Evolutionary conservation across 2,329 filamentous ascomycete species (phyloP), one percentile per base, ranked within the genome.

Genomic region (Fusarium drepaniforme): DNA sequence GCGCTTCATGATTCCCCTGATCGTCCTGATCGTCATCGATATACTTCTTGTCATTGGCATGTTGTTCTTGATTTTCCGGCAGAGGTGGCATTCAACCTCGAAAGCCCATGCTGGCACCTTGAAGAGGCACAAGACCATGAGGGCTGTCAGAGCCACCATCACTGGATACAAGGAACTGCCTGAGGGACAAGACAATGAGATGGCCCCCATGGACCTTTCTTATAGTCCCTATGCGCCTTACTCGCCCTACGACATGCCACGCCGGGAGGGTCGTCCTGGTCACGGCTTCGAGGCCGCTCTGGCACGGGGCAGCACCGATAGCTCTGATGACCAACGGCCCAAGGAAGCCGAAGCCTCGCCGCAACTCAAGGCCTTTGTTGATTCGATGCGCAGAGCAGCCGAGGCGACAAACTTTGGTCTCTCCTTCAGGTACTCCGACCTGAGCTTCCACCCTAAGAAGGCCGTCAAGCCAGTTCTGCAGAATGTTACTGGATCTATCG

Each of bases 401-500:
- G 86, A 88, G 38, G 87, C 85, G 2, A 83, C 84, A 8, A 84
- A 85, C 30, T 87, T 90, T 68, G 89, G 89, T 4, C 81, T 90
- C 21, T 87, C 85, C 4, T 90, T 90, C 75, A 84, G 85, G 25
- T 90, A 89, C 69, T 81, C 85, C 6, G 82, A 87, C 44, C 82
- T 90, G 4, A 82, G 82, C 28, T 89, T 87, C 74, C 86, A 88
- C 8, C 87, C 87, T 0, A 85, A 85, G 66, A 82, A 83, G 30
- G 83, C 80, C 16, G 78, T 81, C 3, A 85, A 83, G 62, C 85
- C 85, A 8, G 87, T 91, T 61, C 81, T 90, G 6, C 84, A 87
- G 59, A 86, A 87, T 15, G 86, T 91, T 8, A 90, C 88, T 1
- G 89, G 89, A 0, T 85, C 83, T 6, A 90, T 91, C 75, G 82